A percentile compares a stretch with the other conserved stretches of the same genome.
Evolutionary conservation across 2,329 filamentous ascomycete genomes (phyloP).

Genomic region (Aureobasidium namibiae): DNA sequence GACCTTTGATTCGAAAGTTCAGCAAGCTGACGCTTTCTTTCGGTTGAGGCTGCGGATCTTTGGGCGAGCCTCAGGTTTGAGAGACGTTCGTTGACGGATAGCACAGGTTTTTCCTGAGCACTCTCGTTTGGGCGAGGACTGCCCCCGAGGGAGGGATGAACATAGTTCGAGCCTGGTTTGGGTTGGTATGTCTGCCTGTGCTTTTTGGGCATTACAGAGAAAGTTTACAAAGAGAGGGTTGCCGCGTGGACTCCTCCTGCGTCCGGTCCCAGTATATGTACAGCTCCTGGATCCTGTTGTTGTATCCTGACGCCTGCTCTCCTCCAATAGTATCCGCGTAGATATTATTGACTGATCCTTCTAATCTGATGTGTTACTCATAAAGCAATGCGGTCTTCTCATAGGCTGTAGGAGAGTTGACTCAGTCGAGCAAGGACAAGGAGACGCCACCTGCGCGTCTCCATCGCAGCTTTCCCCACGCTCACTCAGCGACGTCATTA

Average conservation of each 20-base stretch:
- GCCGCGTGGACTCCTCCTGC: background rate
- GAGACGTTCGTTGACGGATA: constrained; percentile 39
- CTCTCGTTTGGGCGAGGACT: constrained; percentile 17
- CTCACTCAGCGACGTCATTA: background rate
- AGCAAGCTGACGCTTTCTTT: constrained; percentile 36
- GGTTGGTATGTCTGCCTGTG: constrained; percentile 34
- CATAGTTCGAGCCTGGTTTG: constrained; percentile 29
- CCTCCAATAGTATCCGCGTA: background rate
- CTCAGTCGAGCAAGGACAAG: constrained; percentile 1
- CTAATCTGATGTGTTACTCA: background rate
- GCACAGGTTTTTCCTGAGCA: constrained; percentile 18
- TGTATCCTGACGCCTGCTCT: background rate
- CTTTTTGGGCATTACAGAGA: constrained; percentile 39
- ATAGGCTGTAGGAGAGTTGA: background rate
- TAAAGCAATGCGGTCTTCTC: background rate
- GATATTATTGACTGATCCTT: background rate
- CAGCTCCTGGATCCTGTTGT: background rate
- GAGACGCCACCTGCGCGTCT: background rate
- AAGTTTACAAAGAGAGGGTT: background rate
- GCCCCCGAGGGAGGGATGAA: constrained; percentile 28
- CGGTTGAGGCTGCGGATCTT: constrained; percentile 26
- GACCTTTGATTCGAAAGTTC: constrained; percentile 33
- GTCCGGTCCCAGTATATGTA: background rate
- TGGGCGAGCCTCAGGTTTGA: constrained; percentile 38
- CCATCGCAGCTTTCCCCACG: background rate